Percentiles rank a stretch among this genome's conserved stretches.
These are phyloP conservation scores for Chaetothyriales sp. DNA, from an alignment of 2,329 filamentous ascomycete species.

Conservation along the genomic window DNA sequence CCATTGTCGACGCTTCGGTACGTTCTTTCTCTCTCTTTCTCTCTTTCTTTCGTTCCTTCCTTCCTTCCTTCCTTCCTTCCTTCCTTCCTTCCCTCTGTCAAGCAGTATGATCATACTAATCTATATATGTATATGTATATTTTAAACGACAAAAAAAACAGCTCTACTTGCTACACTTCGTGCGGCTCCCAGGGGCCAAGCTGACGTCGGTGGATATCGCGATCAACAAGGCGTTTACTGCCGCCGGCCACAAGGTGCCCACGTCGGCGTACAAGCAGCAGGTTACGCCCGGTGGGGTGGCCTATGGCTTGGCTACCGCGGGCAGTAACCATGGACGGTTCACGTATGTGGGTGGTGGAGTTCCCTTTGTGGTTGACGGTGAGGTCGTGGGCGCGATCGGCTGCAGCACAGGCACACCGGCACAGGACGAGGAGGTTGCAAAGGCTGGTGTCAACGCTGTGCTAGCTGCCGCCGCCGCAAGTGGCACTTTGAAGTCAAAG, in stretches of 20 bases:
- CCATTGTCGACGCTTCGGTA: slow-evolving; percentile 17
- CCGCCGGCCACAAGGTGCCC: slow-evolving; percentile 38
- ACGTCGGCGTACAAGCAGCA: slow-evolving; percentile 39
- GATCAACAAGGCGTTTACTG: slow-evolving; percentile 38
- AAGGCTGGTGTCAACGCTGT: slow-evolving; percentile 38
- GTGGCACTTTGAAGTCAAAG: slow-evolving; percentile 27
- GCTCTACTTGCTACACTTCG: slow-evolving; percentile 28
- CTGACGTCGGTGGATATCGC: slow-evolving; percentile 42
- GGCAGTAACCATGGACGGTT: slow-evolving; percentile 40
- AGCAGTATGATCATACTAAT: no score
- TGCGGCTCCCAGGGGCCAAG: slow-evolving; percentile 37
- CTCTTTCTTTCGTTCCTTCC: no score
- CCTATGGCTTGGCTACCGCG: slow-evolving; percentile 33
- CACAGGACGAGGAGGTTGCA: slow-evolving; percentile 40
- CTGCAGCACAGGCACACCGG: slow-evolving; percentile 39
- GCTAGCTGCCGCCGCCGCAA: slow-evolving; percentile 20
- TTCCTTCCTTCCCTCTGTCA: no score
- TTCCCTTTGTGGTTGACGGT: slow-evolving; percentile 36
- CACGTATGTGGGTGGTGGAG: slow-evolving; percentile 38
- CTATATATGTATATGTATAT: no score
- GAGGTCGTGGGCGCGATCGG: slow-evolving; percentile 39
- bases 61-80: no score
- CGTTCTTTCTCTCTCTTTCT: background rate
- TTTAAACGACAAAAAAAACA: slow-evolving; percentile 7
- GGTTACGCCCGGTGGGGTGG: slow-evolving; percentile 38